phyloP scores from a whole-genome alignment of 768 basidiomycete species.

The Trametopsis cervina region DNA sequence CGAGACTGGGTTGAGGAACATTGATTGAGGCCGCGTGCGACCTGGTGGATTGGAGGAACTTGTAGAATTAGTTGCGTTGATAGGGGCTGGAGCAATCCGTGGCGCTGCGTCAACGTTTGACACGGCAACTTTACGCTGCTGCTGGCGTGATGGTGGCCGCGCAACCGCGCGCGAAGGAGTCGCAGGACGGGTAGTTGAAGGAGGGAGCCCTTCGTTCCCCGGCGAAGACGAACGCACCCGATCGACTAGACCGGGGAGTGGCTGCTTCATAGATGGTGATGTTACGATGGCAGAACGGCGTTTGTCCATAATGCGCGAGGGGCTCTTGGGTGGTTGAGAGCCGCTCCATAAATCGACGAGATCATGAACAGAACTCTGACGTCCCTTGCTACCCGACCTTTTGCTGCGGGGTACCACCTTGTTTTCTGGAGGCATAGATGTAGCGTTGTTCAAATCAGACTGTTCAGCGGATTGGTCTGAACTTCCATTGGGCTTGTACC shows the following conservation, averaged over 20 bases:
- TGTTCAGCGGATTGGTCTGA: slow-evolving; percentile 7
- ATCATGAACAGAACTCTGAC: slow-evolving; percentile 82
- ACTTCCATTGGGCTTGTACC: slow-evolving; percentile 19
- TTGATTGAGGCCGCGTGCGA: slow-evolving; percentile 73
- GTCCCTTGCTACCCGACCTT: slow-evolving; percentile 32
- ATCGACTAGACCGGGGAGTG: neutral
- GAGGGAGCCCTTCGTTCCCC: neutral
- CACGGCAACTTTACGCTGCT: slow-evolving; percentile 21
- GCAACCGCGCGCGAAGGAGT: slow-evolving; percentile 2
- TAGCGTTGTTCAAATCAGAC: too few species aligned
- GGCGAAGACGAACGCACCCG: slow-evolving; percentile 4
- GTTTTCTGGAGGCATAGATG: slow-evolving; percentile 5
- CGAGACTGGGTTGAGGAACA: slow-evolving; percentile 58
- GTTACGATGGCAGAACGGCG: slow-evolving; percentile 19
- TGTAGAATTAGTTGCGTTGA: slow-evolving; percentile 14
- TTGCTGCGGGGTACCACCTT: slow-evolving; percentile 12
- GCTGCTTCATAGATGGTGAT: slow-evolving; percentile 16
- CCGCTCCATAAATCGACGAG: slow-evolving; percentile 76
- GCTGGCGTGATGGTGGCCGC: slow-evolving; percentile 20
- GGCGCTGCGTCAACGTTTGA: neutral
- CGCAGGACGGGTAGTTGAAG: slow-evolving; percentile 2
- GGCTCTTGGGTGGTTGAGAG: slow-evolving; percentile 8
- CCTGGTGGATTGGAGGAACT: slow-evolving; percentile 22
- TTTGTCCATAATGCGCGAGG: slow-evolving; percentile 13
- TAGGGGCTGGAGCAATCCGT: neutral